Evolutionary conservation across 2,329 filamentous ascomycete species (phyloP).

Genomic region (Drechslera avenae): DNA sequence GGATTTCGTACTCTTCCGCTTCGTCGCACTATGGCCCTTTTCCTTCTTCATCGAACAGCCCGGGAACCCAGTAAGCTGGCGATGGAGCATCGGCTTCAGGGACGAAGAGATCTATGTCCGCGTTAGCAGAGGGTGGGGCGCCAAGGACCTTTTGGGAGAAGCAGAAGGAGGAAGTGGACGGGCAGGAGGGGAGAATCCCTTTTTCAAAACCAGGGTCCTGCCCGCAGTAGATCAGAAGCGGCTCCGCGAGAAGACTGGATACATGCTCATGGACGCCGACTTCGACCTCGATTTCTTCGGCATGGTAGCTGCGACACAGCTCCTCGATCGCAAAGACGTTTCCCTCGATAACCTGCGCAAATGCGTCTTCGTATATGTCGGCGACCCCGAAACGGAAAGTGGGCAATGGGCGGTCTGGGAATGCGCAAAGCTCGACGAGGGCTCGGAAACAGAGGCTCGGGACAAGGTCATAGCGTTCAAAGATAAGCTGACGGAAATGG

Average conservation of each 20-base stretch:
- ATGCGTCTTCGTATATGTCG: conserved; percentile 59
- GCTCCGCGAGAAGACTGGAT: conserved; percentile 80
- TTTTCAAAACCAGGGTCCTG: conserved; percentile 66
- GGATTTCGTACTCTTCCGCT: conserved; percentile 65
- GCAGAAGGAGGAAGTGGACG: conserved; percentile 53
- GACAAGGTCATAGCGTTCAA: conserved; percentile 81
- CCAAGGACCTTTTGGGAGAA: conserved; percentile 58
- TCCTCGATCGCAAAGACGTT: conserved; percentile 68
- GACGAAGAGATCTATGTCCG: conserved; percentile 81
- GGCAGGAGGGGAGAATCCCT: conserved; percentile 58
- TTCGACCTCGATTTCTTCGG: conserved; percentile 87
- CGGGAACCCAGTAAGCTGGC: conserved; percentile 72
- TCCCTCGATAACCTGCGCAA: conserved; percentile 71
- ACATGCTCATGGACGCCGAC: conserved; percentile 79
- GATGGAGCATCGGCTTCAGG: conserved; percentile 75
- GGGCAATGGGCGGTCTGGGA: conserved; percentile 74
- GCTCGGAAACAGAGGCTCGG: conserved; percentile 65
- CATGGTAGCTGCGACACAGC: conserved; percentile 74
- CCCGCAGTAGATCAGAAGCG: conserved; percentile 71
- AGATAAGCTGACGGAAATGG: conserved; percentile 73
- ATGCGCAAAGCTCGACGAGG: conserved; percentile 57
- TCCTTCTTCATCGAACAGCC: conserved; percentile 65
- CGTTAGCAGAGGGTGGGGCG: conserved; percentile 74
- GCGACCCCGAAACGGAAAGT: conserved; percentile 44
- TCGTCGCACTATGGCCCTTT: conserved; percentile 55